Percentiles rank a stretch among this genome's conserved stretches.
Conservation (phyloP, 2,329 filamentous ascomycete species). For the Sarocladiaceae sp. region DNA sequence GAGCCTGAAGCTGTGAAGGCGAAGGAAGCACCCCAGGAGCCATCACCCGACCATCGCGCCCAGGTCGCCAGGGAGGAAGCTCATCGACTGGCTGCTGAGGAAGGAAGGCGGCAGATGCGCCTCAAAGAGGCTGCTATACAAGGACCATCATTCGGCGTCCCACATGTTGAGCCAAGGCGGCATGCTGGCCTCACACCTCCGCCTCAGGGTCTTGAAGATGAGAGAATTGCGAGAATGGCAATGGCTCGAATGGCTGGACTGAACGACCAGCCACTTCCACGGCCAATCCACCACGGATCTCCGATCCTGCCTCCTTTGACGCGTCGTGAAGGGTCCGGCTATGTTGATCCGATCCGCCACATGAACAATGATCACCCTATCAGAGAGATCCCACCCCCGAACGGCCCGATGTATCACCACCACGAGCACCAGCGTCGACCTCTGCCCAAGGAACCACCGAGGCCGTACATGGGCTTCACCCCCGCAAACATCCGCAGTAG, state of each 20-base stretch:
- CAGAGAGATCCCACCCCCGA: background rate
- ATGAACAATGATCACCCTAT: slow-evolving; percentile 6
- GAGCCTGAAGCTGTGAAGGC: background rate
- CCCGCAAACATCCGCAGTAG: slow-evolving; percentile 10
- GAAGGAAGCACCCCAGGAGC: background rate
- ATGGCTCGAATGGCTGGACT: background rate
- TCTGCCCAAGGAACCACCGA: background rate
- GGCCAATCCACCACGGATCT: background rate
- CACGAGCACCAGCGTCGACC: background rate
- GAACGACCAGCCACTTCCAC: slow-evolving; percentile 1
- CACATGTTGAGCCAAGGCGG: background rate
- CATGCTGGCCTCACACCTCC: slow-evolving; percentile 5
- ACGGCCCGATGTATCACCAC: slow-evolving; percentile 1
- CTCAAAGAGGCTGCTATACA: background rate
- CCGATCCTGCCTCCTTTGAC: slow-evolving; percentile 2
- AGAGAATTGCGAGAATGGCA: slow-evolving; percentile 6
- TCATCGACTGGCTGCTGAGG: background rate
- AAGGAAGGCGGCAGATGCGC: background rate
- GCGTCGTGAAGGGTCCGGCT: background rate
- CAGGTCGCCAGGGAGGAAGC: background rate
- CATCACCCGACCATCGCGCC: background rate
- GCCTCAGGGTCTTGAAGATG: slow-evolving; percentile 5
- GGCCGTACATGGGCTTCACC: slow-evolving; percentile 9
- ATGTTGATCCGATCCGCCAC: slow-evolving; percentile 3
- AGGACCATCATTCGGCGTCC: background rate